Conservation (phyloP, 176 grass and related monocot genomes). For the Aegilops sharonensis region DNA sequence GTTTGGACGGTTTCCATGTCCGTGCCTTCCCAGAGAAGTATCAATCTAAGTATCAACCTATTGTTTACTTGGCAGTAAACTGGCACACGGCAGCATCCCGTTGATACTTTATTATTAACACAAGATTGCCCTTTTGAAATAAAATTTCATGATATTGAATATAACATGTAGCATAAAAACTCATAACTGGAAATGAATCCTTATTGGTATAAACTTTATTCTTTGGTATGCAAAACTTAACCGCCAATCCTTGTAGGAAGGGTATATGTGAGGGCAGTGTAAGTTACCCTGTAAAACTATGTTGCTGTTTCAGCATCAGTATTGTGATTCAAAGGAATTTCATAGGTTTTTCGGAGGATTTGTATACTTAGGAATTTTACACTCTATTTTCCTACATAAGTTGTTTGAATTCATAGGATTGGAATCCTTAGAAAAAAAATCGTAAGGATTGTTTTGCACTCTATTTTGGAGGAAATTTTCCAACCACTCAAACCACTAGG, state of each 20-base stretch:
- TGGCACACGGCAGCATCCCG: not conserved
- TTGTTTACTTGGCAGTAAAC: not conserved
- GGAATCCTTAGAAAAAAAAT: not conserved
- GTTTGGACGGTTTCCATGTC: not conserved
- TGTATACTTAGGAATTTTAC: not conserved
- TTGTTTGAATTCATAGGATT: not conserved
- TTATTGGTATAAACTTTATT: not conserved
- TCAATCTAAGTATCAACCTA: not conserved
- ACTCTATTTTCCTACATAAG: not conserved
- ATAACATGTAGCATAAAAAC: not conserved
- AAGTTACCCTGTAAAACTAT: not conserved
- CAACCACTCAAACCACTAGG: not conserved
- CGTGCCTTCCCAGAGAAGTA: not conserved
- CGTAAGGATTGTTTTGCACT: not conserved
- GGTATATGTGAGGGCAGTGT: not conserved
- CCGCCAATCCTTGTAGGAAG: not conserved
- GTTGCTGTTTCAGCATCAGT: constrained; percentile 9
- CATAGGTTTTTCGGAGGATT: not conserved
- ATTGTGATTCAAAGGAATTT: not conserved
- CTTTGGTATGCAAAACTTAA: not conserved
- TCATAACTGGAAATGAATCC: not conserved
- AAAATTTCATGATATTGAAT: not conserved
- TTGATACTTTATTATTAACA: not conserved
- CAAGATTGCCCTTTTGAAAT: not conserved
- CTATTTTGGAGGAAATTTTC: not conserved